Evolutionary conservation across 1,284 basidiomycete species (phyloP).

Genomic region (Pseudozyma sp.): DNA sequence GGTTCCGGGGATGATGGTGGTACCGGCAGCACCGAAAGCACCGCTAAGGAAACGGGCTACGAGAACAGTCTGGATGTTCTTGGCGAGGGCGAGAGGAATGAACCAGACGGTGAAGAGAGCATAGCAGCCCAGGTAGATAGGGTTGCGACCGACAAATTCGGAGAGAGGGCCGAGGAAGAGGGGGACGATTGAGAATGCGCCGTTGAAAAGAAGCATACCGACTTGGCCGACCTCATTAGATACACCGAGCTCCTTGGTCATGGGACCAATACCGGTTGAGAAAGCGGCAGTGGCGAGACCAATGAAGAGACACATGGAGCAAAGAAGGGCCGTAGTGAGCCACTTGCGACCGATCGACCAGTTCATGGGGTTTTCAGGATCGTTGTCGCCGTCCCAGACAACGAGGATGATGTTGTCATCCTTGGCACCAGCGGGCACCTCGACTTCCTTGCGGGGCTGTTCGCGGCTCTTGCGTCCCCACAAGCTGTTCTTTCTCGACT

Average conservation of each 20-base stretch:
- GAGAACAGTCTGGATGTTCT: conserved; percentile 66
- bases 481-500: conserved; percentile 47
- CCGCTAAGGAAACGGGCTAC: conserved; percentile 66
- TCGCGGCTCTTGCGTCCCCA: conserved; percentile 49
- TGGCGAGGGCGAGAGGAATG: conserved; percentile 63
- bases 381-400: conserved; percentile 55
- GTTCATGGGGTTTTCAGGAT: conserved; percentile 61
- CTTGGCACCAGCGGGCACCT: conserved; percentile 31
- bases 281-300: conserved; percentile 68
- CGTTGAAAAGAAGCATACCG: conserved; percentile 67
- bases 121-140: conserved; percentile 67
- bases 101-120: conserved; percentile 66
- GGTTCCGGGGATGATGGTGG: conserved; percentile 55
- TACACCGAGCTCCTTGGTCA: conserved; percentile 64
- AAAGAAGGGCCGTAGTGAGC: conserved; percentile 59
- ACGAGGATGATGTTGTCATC: conserved; percentile 59
- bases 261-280: conserved; percentile 60
- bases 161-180: conserved; percentile 67
- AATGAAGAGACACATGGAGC: conserved; percentile 64
- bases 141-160: conserved; percentile 66
- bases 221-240: conserved; percentile 64
- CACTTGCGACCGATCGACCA: conserved; percentile 56
- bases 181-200: conserved; percentile 55
- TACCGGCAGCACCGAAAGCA: conserved; percentile 66
- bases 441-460: conserved; percentile 32